Conservation (phyloP, 1,139 yeast species). For the Magnusiomyces clavatus region DNA sequence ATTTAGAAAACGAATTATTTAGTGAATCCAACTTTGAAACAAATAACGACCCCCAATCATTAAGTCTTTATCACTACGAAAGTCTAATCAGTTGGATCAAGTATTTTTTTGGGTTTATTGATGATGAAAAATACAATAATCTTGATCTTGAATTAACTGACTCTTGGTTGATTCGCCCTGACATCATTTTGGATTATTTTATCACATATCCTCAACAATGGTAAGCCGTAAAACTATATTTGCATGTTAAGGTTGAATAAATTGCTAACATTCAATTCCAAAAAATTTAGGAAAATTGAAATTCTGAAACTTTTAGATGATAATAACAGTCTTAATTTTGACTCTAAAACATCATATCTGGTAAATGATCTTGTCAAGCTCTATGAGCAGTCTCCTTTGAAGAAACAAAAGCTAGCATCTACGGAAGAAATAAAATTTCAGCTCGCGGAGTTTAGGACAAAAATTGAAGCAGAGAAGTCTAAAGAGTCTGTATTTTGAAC, state of each 20-base stretch:
- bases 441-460: no score
- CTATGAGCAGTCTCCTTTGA: no score
- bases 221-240: neutral
- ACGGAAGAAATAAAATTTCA: no score
- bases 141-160: no score
- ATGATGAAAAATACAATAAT: no score
- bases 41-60: neutral
- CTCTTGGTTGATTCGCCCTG: no score
- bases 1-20: neutral
- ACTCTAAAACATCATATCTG: neutral
- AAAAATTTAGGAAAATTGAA: neutral
- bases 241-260: no score
- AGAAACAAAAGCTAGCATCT: no score
- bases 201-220: slow-evolving; percentile 4
- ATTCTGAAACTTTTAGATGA: neutral
- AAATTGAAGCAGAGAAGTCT: no score
- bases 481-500: no score
- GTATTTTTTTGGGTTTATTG: slow-evolving; percentile 1
- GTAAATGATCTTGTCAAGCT: neutral
- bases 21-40: neutral
- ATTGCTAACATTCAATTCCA: neutral
- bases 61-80: neutral
- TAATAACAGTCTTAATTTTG: neutral
- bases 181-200: neutral
- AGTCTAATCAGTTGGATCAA: slow-evolving; percentile 4